Evolutionary conservation across 2,329 filamentous ascomycete species (phyloP).

Genomic region (Chaetomiaceae sp.): DNA sequence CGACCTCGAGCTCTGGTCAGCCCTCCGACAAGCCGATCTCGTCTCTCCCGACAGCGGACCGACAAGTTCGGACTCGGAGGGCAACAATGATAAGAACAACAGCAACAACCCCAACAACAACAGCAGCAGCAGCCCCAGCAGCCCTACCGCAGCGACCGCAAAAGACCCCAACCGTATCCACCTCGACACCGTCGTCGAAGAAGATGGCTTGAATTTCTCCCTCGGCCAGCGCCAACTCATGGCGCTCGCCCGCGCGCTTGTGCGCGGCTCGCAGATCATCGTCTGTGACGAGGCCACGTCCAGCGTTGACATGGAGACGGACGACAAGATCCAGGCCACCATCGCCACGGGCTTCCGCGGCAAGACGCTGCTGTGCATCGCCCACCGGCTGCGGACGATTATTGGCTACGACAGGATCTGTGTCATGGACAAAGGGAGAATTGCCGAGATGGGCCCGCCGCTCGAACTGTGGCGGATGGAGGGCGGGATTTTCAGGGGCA

Average conservation of each 20-base stretch:
- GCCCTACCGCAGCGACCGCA: constrained; percentile 19
- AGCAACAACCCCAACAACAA: too few species aligned
- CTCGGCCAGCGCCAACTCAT: constrained; percentile 93
- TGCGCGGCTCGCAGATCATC: constrained; percentile 84
- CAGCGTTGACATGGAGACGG: constrained; percentile 91
- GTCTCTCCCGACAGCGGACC: constrained; percentile 42
- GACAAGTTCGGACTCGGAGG: constrained; percentile 33
- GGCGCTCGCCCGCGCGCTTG: constrained; percentile 86
- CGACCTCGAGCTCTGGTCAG: constrained; percentile 73
- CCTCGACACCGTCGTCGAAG: constrained; percentile 81
- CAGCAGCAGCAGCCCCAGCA: too few species aligned
- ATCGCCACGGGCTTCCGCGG: constrained; percentile 82
- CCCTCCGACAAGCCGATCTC: constrained; percentile 71
- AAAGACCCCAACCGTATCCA: constrained; percentile 58
- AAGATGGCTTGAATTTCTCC: constrained; percentile 94
- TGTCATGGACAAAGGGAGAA: constrained; percentile 87
- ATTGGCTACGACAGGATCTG: constrained; percentile 93
- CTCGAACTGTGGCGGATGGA: constrained; percentile 62
- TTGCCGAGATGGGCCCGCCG: constrained; percentile 82
- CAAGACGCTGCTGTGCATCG: constrained; percentile 87
- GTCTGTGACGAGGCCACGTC: constrained; percentile 96
- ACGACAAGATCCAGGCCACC: constrained; percentile 88
- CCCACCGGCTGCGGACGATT: constrained; percentile 86
- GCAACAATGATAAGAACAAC: constrained; percentile 26
- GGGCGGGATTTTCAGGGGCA: constrained; percentile 76